Evolutionary conservation across 106 monocot species (phyloP).

Genomic region (Allium sativum): DNA sequence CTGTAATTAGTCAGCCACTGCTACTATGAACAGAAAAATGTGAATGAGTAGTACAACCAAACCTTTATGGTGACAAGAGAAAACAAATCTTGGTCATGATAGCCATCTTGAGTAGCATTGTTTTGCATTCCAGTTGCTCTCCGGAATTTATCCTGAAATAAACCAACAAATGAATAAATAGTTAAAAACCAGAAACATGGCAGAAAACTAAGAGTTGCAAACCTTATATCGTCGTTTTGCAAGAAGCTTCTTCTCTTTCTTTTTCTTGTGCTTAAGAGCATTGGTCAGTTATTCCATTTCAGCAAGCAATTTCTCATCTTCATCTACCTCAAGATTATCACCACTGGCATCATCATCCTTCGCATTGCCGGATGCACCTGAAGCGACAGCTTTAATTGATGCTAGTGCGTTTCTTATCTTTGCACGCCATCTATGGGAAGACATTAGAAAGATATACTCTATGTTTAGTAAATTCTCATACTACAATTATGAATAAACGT

Average conservation of each 20-base stretch:
- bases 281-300: conserved; percentile 88
- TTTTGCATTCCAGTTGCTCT: conserved; percentile 81
- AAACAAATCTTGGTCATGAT: conserved; percentile 64
- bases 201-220: not conserved
- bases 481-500: not conserved
- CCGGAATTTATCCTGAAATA: conserved; percentile 65
- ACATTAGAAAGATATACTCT: not conserved
- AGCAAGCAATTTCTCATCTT: conserved; percentile 71
- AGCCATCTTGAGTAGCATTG: conserved; percentile 88
- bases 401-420: conserved; percentile 55
- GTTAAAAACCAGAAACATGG: not conserved
- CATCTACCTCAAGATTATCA: conserved; percentile 10
- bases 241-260: conserved; percentile 52
- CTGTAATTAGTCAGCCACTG: too few relatives aligned
- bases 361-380: conserved; percentile 23
- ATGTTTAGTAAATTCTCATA: not conserved
- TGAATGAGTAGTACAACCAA: not conserved
- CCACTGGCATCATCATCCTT: conserved; percentile 14
- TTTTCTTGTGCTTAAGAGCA: conserved; percentile 72
- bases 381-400: conserved; percentile 26
- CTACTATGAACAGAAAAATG: not conserved
- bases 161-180: not conserved
- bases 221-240: conserved; percentile 75
- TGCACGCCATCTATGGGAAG: conserved; percentile 93
- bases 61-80: conserved; percentile 86